Conservation (phyloP, 23 red algal species). For the Gracilaria domingensis region DNA sequence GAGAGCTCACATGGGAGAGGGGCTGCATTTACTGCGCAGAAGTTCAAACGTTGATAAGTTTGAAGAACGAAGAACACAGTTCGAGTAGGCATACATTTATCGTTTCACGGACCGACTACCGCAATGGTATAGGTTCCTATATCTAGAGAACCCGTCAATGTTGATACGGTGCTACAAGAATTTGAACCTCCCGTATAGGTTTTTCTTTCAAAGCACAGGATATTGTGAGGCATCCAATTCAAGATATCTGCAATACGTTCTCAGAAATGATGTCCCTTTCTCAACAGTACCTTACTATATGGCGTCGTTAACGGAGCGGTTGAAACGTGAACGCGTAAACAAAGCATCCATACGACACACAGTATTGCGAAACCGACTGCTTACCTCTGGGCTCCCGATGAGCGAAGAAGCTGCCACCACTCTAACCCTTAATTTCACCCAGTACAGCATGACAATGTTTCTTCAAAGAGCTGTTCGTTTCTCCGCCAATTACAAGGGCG, state of each 20-base stretch:
- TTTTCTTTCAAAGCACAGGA: background rate
- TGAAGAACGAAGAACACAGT: background rate
- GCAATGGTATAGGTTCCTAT: constrained; percentile 19
- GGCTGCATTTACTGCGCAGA: background rate
- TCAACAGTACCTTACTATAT: background rate
- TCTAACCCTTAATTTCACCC: background rate
- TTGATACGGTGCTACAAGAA: background rate
- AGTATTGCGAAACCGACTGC: background rate
- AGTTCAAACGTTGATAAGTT: background rate
- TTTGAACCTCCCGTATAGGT: background rate
- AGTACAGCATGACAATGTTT: background rate
- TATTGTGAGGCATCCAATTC: background rate
- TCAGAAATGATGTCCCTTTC: background rate
- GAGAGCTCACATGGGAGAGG: background rate
- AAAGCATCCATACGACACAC: background rate
- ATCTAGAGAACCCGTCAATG: background rate
- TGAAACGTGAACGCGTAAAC: background rate
- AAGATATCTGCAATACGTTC: background rate
- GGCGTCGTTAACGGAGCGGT: background rate
- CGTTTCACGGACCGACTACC: background rate
- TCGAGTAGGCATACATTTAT: background rate
- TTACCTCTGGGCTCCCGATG: background rate
- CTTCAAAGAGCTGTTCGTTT: background rate
- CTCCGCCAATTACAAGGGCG: background rate
- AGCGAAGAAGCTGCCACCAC: background rate